Conservation (phyloP, 352 stramenopile genomes). For the Phytophthora sp. region DNA sequence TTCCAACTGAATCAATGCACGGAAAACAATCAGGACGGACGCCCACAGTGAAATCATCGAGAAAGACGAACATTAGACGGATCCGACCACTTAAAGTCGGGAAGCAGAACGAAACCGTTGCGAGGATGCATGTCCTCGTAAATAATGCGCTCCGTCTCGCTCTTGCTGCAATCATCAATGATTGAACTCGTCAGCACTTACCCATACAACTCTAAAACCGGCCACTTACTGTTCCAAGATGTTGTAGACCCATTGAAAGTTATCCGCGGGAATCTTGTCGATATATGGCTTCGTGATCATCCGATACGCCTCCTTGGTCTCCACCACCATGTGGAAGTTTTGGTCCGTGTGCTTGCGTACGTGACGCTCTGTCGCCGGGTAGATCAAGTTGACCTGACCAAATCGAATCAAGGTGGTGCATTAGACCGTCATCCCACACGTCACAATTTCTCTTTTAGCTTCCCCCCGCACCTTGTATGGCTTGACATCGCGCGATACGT, state of each 20-base stretch:
- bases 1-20: conserved; percentile 53
- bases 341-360: conserved; percentile 88
- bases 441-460: background rate
- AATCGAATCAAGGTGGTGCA: background rate
- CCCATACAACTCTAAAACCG: background rate
- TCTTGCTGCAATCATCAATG: conserved; percentile 54
- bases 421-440: background rate
- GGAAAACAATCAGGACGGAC: background rate
- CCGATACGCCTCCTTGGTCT: conserved; percentile 82
- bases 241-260: conserved; percentile 90
- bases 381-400: conserved; percentile 78
- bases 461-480: conserved; percentile 65
- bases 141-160: conserved; percentile 82
- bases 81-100: conserved; percentile 88
- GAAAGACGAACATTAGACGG: conserved; percentile 51
- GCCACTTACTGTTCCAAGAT: conserved; percentile 84
- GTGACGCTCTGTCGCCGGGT: conserved; percentile 79
- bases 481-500: conserved; percentile 69
- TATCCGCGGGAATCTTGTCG: conserved; percentile 71
- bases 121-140: conserved; percentile 69
- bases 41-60: background rate
- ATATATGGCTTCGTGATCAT: conserved; percentile 79
- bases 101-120: conserved; percentile 80
- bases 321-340: conserved; percentile 82
- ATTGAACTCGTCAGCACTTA: conserved; percentile 4